These are phyloP conservation scores for Gnomoniopsis sp. DNA, from an alignment of 2,329 filamentous ascomycete species.

Conservation along the genomic window DNA sequence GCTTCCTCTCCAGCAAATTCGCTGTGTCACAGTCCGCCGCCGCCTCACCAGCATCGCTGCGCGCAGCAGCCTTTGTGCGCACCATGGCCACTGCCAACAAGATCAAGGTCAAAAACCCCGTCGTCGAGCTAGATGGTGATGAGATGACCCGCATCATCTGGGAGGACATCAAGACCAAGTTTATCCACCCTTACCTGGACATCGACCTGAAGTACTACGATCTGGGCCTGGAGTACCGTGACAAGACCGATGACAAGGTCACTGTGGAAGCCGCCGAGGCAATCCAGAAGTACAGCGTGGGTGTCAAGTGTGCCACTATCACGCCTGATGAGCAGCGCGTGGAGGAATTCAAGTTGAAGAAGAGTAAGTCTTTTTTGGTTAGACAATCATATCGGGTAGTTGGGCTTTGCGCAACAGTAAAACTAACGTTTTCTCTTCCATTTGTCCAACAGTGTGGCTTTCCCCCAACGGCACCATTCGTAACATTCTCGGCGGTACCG, in stretches of 20 bases:
- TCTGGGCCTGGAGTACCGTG: slow-evolving; percentile 87
- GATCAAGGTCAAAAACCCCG: slow-evolving; percentile 99
- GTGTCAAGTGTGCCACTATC: slow-evolving; percentile 99
- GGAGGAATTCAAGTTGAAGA: slow-evolving; percentile 97
- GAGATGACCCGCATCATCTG: slow-evolving; percentile 99
- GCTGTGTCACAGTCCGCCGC: slow-evolving; percentile 24
- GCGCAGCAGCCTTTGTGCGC: slow-evolving; percentile 24
- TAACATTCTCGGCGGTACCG: slow-evolving; percentile 80
- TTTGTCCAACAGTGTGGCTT: slow-evolving; percentile 73
- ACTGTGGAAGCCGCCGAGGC: slow-evolving; percentile 93
- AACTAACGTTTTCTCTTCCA: slow-evolving; percentile 2
- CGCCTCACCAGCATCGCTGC: slow-evolving; percentile 17
- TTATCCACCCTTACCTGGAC: slow-evolving; percentile 94
- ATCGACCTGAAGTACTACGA: slow-evolving; percentile 99
- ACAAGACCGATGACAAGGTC: slow-evolving; percentile 94
- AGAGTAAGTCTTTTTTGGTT: slow-evolving; percentile 60
- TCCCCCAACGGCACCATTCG: slow-evolving; percentile 91
- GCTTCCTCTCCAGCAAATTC: slow-evolving; percentile 7
- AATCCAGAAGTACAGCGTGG: slow-evolving; percentile 98
- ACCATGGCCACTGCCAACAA: slow-evolving; percentile 65
- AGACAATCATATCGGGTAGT: too few relatives aligned
- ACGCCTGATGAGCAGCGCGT: slow-evolving; percentile 96
- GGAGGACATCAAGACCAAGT: slow-evolving; percentile 98
- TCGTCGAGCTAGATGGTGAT: slow-evolving; percentile 93
- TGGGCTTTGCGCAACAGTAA: too few relatives aligned